phyloP scores from a whole-genome alignment of 106 monocot genomes.

The Agapanthus africanus region DNA sequence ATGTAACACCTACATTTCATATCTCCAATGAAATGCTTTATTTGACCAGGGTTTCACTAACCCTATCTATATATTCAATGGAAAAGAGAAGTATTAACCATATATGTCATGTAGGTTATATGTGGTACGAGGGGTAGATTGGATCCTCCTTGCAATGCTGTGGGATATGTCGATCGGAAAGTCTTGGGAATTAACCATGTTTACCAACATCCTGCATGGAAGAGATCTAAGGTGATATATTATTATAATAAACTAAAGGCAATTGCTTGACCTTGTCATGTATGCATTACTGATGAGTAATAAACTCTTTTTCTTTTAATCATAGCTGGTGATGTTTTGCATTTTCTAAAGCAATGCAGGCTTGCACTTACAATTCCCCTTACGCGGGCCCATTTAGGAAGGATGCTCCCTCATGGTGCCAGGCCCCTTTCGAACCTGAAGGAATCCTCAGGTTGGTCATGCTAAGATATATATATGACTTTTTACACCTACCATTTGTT shows the following conservation, averaged over 20 bases:
- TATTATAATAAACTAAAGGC: neutral
- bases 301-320: too few relatives aligned
- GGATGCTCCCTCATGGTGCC: slow-evolving; percentile 86
- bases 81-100: too few relatives aligned
- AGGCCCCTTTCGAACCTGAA: slow-evolving; percentile 90
- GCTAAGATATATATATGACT: too few relatives aligned
- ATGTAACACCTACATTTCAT: too few relatives aligned
- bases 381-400: slow-evolving; percentile 50
- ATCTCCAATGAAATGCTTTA: too few relatives aligned
- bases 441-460: slow-evolving; percentile 70
- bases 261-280: neutral
- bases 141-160: slow-evolving; percentile 86
- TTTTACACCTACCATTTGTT: neutral
- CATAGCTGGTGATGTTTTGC: neutral
- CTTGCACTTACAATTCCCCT: slow-evolving; percentile 64
- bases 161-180: slow-evolving; percentile 60
- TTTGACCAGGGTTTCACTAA: too few relatives aligned
- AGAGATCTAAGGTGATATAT: slow-evolving; percentile 60
- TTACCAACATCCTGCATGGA: slow-evolving; percentile 75
- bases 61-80: too few relatives aligned
- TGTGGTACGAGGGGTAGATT: slow-evolving; percentile 68
- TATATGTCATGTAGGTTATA: slow-evolving; percentile 50
- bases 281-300: neutral
- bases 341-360: slow-evolving; percentile 45
- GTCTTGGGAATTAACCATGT: slow-evolving; percentile 81